Base-by-base conservation (phyloP, 345 rosid genomes). In the Toxicodendron radicans region DNA sequence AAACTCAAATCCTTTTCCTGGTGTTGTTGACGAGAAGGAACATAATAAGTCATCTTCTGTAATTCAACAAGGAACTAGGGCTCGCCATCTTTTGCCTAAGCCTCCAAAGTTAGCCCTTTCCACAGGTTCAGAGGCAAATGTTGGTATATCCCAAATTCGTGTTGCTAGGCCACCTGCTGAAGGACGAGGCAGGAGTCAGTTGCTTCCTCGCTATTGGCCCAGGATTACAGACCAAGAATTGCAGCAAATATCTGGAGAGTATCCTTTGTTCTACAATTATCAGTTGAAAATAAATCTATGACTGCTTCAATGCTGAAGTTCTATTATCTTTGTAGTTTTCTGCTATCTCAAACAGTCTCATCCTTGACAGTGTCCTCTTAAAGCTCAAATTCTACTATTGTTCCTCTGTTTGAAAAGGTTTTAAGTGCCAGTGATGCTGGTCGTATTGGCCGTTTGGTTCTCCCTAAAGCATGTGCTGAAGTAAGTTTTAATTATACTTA, bases 161-260 rank as follows among this genome's bases (percentile, higher is more conserved):
- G 88, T 95, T 72, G 98, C 98, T 75, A 82, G 98, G 82, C 98
- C 99, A 32, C 99, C 99, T 75, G 92, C 90, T 61, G 99, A 95
- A 87, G 99, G 99, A 63, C 92, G 98, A 23, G 99, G 98, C 30
- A 82, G 94, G 75, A 95, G 87, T 73, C 98, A 95, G 79, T 83
- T 95, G 87, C 99, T 95, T 85, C 98, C 99, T 30, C 97, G 99
- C 75, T 95, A 95, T 67, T 95, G 99, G 99, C 99, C 99, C 9
- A 90, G 96, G 89, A 95, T 95, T 77, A 95, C 99, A 53, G 98
- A 95, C 71, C 96, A 95, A 84, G 99, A 95, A 83, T 78, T 95
- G 60, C 98, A 90, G 77, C 98, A 91, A 79, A 79, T 95, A 84
- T 95, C 98, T 75, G 96, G 97, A 83, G 96, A 91, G 99, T 93